These are phyloP conservation scores for Citrus inodora DNA, from an alignment of 345 rosid genomes.

Conservation along the genomic window DNA sequence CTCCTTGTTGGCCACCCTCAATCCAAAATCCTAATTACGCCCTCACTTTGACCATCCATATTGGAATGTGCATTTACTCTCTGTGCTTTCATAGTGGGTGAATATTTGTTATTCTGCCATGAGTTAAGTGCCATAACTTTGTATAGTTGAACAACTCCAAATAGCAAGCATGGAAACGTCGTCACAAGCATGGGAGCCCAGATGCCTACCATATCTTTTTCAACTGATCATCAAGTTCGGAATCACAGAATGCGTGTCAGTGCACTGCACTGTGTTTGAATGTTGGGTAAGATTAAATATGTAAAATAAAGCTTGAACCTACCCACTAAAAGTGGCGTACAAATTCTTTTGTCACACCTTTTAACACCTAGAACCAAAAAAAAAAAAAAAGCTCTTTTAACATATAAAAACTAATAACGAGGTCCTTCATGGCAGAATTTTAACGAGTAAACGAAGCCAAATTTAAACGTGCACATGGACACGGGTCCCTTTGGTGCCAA, in stretches of 20 bases:
- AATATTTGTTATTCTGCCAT: no score
- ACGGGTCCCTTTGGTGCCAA: neutral
- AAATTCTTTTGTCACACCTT: neutral
- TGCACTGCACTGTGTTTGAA: neutral
- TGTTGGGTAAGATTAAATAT: neutral
- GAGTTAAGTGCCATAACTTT: neutral
- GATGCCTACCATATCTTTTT: neutral
- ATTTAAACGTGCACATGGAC: neutral
- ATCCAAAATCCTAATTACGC: no score
- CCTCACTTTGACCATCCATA: neutral
- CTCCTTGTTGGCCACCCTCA: no score
- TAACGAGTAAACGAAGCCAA: neutral
- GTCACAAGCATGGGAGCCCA: neutral
- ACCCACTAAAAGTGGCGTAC: neutral
- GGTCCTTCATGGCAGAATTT: neutral
- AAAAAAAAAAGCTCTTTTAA: neutral
- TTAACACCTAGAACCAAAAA: neutral
- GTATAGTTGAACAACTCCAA: neutral
- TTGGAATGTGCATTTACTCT: neutral
- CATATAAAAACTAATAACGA: neutral
- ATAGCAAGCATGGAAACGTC: neutral
- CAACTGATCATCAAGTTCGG: conserved; percentile 6
- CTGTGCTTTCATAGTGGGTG: neutral
- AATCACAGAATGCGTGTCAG: conserved; percentile 12
- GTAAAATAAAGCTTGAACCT: conserved; percentile 1